Evolutionary conservation across 345 rosid genomes (phyloP), one percentile per base, ranked within the genome.

Genomic region (Combretum micranthum): DNA sequence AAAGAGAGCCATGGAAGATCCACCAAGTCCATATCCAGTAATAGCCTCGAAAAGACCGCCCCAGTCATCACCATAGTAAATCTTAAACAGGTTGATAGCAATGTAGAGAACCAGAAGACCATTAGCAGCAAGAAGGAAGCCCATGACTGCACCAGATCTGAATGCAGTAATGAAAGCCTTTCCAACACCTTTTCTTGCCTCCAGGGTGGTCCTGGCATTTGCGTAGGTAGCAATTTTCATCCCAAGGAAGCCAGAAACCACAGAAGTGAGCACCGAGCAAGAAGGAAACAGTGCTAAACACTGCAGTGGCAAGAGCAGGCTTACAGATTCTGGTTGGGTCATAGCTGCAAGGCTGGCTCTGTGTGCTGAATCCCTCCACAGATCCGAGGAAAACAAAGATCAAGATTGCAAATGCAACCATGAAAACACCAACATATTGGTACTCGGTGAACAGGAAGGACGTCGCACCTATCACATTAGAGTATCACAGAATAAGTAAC

Each of bases 221-320:
- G 96, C 96, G 62, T 78, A 88, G 12, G 96, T 86, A 19, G 96
- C 93, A 66, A 88, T 88, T 76, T 88, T 88, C 94, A 88, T 88
- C 16, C 96, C 96, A 62, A 86, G 94, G 72, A 88, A 88, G 51
- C 96, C 96, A 66, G 96, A 88, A 42, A 88, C 68, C 46, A 88
- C 74, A 21, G 96, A 86, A 32, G 96, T 88, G 50, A 15, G 79
- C 93, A 25, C 96, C 96, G 14, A 88, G 90, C 64, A 85, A 53
- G 64, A 85, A 88, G 54, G 96, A 68, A 50, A 83, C 12, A 15
- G 93, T 88, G 74, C 96, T 85, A 73, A 88, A 88, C 62, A 65
- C 75, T 61, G 92, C 92, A 51, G 92, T 88, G 55, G 87, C 96
- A 44, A 88, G 80, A 44, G 96, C 93, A 52, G 96, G 90, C 74